Conservation (phyloP, 163 green algal genomes). For the Coccomyxa subellipsoidea region DNA sequence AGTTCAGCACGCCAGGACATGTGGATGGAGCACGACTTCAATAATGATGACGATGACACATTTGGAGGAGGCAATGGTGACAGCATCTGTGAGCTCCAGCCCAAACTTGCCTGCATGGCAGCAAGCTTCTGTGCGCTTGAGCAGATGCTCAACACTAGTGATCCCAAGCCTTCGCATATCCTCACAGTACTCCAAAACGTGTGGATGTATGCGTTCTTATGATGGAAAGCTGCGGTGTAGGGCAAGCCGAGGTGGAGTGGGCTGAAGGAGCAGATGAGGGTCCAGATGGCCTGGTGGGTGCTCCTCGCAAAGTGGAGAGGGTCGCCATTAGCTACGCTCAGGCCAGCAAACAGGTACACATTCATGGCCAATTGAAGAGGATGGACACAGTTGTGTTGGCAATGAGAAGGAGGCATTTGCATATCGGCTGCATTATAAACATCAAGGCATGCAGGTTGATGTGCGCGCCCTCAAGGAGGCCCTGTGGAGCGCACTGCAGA, state of each 20-base stretch:
- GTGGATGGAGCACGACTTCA: neutral
- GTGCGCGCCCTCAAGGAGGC: constrained; percentile 78
- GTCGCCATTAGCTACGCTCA: constrained; percentile 67
- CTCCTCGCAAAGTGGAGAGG: constrained; percentile 51
- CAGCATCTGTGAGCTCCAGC: neutral
- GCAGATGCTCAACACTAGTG: too few relatives aligned
- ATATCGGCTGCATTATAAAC: neutral
- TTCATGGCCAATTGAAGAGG: too few relatives aligned
- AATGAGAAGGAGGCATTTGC: too few relatives aligned
- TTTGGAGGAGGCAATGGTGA: neutral
- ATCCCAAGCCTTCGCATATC: too few relatives aligned
- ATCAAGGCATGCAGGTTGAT: constrained; percentile 53
- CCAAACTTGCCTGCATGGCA: neutral
- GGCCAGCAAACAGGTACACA: constrained; percentile 68
- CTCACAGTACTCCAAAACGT: too few relatives aligned
- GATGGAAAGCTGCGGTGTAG: neutral
- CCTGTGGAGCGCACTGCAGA: constrained; percentile 54
- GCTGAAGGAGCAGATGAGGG: constrained; percentile 14
- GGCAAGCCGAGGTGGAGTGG: constrained; percentile 17
- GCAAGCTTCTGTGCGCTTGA: neutral
- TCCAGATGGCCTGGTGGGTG: constrained; percentile 26
- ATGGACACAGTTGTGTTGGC: too few relatives aligned
- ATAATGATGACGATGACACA: constrained; percentile 20
- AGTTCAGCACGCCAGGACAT: neutral
- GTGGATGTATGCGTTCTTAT: neutral